Percentiles rank a stretch among this genome's conserved stretches.
These are phyloP conservation scores for Linnemannia exigua DNA, from an alignment of 192 early-diverging fungal species.

Conservation along the genomic window DNA sequence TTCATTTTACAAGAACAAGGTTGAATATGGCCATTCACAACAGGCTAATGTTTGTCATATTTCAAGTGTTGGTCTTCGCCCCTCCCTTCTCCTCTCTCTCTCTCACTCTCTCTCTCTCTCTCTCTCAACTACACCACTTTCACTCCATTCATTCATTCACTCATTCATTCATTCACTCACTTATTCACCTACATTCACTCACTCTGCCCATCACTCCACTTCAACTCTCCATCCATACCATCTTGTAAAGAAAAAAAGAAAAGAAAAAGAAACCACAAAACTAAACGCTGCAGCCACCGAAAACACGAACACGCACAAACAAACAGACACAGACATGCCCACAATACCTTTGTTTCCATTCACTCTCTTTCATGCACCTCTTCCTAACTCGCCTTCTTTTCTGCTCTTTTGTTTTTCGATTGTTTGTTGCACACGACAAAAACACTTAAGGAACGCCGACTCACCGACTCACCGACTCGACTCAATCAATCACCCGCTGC, in stretches of 20 bases:
- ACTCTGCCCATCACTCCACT: neutral
- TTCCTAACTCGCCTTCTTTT: neutral
- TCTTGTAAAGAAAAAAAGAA: slow-evolving; percentile 8
- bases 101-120: no score
- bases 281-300: neutral
- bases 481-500: no score
- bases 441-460: neutral
- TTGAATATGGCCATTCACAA: neutral
- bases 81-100: neutral
- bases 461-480: neutral
- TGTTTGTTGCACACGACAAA: neutral
- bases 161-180: neutral
- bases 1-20: neutral
- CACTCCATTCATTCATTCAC: neutral
- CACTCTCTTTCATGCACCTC: neutral
- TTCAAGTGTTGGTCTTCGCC: neutral
- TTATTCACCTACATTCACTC: neutral
- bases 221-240: neutral
- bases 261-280: neutral
- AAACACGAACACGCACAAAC: neutral
- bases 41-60: neutral
- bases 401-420: neutral
- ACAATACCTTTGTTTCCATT: neutral
- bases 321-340: neutral
- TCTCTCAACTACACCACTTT: no score